Percentiles rank a stretch among this genome's conserved stretches.
Evolutionary conservation across 306 rosid genomes (phyloP).

Genomic region (Biancaea sappan): DNA sequence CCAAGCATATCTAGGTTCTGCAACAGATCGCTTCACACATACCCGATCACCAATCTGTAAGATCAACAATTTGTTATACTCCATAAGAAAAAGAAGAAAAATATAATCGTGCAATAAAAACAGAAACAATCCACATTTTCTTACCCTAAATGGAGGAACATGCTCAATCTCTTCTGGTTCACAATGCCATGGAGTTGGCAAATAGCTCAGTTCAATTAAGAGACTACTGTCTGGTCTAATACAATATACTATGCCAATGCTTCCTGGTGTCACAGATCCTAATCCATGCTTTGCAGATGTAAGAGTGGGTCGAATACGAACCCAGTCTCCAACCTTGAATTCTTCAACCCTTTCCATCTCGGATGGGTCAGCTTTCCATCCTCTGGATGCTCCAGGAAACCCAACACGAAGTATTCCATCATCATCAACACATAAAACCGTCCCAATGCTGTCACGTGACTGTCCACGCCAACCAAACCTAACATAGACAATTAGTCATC

Average conservation of each 20-base stretch:
- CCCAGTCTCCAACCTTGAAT: constrained; percentile 98
- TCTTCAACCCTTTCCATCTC: constrained; percentile 99
- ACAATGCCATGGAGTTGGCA: constrained; percentile 99
- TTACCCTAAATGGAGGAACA: constrained; percentile 86
- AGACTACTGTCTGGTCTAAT: constrained; percentile 95
- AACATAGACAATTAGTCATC: constrained; percentile 29
- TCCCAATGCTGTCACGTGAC: constrained; percentile 96
- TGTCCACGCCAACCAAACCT: constrained; percentile 99
- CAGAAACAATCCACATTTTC: constrained; percentile 26
- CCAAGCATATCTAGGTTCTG: constrained; percentile 99
- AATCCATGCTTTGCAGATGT: constrained; percentile 95
- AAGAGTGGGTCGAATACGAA: constrained; percentile 96
- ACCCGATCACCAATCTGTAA: constrained; percentile 89
- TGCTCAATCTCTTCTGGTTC: constrained; percentile 99
- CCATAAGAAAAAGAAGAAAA: constrained; percentile 7
- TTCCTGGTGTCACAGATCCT: constrained; percentile 98
- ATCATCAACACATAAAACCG: constrained; percentile 95
- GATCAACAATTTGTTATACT: constrained; percentile 30
- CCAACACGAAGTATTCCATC: constrained; percentile 99
- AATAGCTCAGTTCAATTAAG: constrained; percentile 87
- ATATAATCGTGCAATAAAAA: background rate
- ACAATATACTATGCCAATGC: constrained; percentile 97
- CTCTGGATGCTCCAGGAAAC: constrained; percentile 99
- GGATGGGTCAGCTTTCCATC: constrained; percentile 99
- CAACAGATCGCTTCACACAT: constrained; percentile 97